phyloP scores from a whole-genome alignment of 2,329 filamentous ascomycete genomes.

The Paracoccidioides brasiliensis region DNA sequence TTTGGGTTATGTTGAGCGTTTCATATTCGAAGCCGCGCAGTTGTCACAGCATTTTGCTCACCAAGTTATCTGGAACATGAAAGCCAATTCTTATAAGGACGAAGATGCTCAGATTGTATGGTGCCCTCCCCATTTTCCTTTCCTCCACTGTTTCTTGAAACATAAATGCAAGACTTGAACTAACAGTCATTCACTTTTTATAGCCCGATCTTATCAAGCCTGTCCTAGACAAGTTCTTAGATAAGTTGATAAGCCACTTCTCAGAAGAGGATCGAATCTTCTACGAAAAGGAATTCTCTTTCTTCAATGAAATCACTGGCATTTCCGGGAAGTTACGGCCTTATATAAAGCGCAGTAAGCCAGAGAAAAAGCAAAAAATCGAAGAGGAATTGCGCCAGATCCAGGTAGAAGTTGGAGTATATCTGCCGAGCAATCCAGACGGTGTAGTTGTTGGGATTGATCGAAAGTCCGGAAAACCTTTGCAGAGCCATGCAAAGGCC shows the following conservation, averaged over 20 bases:
- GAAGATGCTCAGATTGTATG: conserved; percentile 75
- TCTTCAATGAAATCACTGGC: conserved; percentile 91
- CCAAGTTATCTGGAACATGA: conserved; percentile 99
- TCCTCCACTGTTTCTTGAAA: conserved; percentile 5
- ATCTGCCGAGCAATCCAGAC: conserved; percentile 92
- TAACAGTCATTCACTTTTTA: conserved; percentile 7
- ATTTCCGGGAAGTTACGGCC: conserved; percentile 95
- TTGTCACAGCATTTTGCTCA: conserved; percentile 98
- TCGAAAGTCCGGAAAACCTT: conserved; percentile 88
- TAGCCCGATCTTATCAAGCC: conserved; percentile 86
- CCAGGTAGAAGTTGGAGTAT: conserved; percentile 91
- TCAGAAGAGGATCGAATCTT: conserved; percentile 66
- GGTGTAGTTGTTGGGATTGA: conserved; percentile 97
- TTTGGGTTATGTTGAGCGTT: conserved; percentile 87
- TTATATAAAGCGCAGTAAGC: conserved; percentile 79
- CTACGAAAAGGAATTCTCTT: conserved; percentile 90
- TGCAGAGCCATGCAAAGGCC: conserved; percentile 96
- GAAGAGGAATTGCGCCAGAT: conserved; percentile 97
- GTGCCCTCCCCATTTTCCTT: neutral
- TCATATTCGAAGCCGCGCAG: conserved; percentile 91
- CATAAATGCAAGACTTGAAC: neutral
- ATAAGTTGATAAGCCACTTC: conserved; percentile 70
- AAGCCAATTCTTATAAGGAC: conserved; percentile 96
- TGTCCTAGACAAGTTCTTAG: conserved; percentile 80
- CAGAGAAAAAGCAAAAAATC: conserved; percentile 98